Evolutionary conservation across 352 stramenopile genomes (phyloP), one percentile per base, ranked within the genome.

Genomic region (Blastocystis sp.): DNA sequence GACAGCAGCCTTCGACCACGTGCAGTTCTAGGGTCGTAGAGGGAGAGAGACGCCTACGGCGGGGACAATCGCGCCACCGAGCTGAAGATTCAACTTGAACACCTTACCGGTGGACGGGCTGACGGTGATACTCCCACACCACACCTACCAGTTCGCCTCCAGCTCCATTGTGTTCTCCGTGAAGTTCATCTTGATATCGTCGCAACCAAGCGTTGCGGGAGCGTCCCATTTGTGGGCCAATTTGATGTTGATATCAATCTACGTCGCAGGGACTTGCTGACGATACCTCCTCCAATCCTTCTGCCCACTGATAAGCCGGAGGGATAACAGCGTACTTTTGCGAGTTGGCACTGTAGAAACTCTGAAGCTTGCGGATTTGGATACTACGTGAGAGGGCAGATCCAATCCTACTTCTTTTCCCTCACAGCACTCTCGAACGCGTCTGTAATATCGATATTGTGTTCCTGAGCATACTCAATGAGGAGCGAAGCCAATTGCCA

Each of bases 151-250:
- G 7, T 64, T 44, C 18, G 73, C 59, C 9, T 54, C 27, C 9
- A 84, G 53, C 42, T 44, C 0, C 18, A 84, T n/a, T 71, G n/a
- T 76, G 11, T 27, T 84, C n/a, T 59, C 73, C 4, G 54, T 69
- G 48, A 84, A 67, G 40, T 69, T 84, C 36, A 84, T 16, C 6
- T 69, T n/a, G 18, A 73, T 42, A 36, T 73, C 54, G 48, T 69
- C 40, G 48, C 73, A 84, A 0, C 49, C 73, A 4, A 84, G 40
- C 24, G 73, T 84, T 14, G 73, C 73, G 11, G 73, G 73, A 84
- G 73, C 59, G 36, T 84, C 73, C 73, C 73, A 84, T 72, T 84
- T 84, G 40, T 84, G 73, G n/a, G 73, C 73, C 4, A 84, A 24
- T 27, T 84, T 84, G 73, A 84, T 63, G 40, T 84, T 84, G 6